Base-by-base conservation (phyloP, 1,139 yeast species). In the Hansenula anomala region DNA sequence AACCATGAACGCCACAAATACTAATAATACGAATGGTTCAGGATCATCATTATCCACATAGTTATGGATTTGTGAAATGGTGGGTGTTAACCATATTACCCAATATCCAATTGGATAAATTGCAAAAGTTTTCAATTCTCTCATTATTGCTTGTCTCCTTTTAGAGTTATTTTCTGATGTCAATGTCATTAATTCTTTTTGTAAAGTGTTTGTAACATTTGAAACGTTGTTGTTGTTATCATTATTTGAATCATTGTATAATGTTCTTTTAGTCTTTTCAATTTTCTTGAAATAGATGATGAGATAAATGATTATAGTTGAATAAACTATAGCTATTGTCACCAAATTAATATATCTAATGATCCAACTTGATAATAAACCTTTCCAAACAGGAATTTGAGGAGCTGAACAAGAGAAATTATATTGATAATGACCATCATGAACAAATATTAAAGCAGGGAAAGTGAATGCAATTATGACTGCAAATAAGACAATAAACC, bases 61-160 rank as follows among this genome's bases (percentile, higher is more conserved):
- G 30, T 34, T 31, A 40, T 41, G 40, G 1, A 45, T 33, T 20
- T 52, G 48, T 3, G 46, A 30, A 9, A 46, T 34, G 4, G 40
- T 23, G 2, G 55, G 45, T 1, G 47, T 30, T 4, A 37, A 39
- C 56, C 56, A 52, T 0, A 48, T 43, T 6, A 47, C 8, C 5
- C 48, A 18, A 30, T 52, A 52, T 3, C 52, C 48, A 3, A 52
- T 11, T 4, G 56, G 56, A 30, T 52, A 52, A 2, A 49, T 28
- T 10, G 42, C 38, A 12, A 50, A 44, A 2, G 49, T 41, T 22
- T 45, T 45, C 5, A 46, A 20, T 28, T 52, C 54, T 32, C 43
- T 44, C 36, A 40, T 36, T 4, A 47, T 46, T 2, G 39, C 28
- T 18, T 38, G 35, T 14, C 39, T 32, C 10, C 43, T 40, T 11